These are phyloP conservation scores for Lablab purpureus DNA, from an alignment of 306 rosid genomes.

Conservation along the genomic window DNA sequence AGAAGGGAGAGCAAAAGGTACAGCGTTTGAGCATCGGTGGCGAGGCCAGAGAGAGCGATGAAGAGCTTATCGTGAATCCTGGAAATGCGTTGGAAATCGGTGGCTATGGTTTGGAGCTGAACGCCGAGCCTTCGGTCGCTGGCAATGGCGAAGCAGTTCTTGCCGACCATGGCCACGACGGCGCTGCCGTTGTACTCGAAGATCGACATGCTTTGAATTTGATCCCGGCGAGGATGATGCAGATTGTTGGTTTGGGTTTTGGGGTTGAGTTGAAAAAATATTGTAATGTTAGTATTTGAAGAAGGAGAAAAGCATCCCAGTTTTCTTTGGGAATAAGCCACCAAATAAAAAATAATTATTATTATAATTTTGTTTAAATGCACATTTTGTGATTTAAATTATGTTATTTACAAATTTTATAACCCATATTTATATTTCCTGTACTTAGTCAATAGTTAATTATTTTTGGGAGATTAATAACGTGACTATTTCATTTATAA, in stretches of 20 bases:
- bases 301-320: background rate
- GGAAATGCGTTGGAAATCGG: constrained; percentile 89
- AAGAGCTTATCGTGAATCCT: constrained; percentile 78
- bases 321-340: constrained; percentile 34
- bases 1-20: background rate
- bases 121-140: constrained; percentile 97
- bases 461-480: too few species aligned
- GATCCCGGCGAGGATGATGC: constrained; percentile 3
- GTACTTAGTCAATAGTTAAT: too few species aligned
- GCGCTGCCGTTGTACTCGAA: constrained; percentile 98
- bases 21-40: constrained; percentile 96
- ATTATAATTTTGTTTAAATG: too few species aligned
- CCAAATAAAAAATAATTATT: background rate
- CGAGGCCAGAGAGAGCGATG: constrained; percentile 94
- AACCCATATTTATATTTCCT: too few species aligned
- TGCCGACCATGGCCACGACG: constrained; percentile 93
- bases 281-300: background rate
- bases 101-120: constrained; percentile 95
- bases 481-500: too few species aligned
- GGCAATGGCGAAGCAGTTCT: constrained; percentile 97
- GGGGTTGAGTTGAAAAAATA: background rate
- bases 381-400: too few species aligned
- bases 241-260: background rate
- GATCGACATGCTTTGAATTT: constrained; percentile 60
- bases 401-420: too few species aligned